phyloP scores from a whole-genome alignment of 345 rosid genomes.

The Camelina hispida region DNA sequence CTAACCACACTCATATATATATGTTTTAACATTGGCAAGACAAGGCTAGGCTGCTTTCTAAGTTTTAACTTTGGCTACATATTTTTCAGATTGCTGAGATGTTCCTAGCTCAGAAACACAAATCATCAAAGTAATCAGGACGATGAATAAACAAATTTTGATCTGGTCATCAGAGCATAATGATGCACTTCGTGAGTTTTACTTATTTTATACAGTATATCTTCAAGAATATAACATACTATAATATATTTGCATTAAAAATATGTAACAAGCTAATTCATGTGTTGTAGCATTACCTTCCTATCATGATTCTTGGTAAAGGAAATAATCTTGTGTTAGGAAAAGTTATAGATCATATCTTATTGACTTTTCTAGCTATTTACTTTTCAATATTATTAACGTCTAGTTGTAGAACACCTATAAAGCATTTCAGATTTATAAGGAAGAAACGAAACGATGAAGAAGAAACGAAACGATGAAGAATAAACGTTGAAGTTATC shows the following conservation, averaged over 20 bases:
- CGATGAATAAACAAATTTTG: slow-evolving; percentile 55
- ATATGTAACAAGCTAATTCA: background rate
- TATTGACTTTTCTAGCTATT: background rate
- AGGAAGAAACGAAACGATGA: slow-evolving; percentile 12
- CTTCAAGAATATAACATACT: background rate
- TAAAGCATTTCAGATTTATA: slow-evolving; percentile 19
- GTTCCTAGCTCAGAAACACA: slow-evolving; percentile 74
- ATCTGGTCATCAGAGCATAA: slow-evolving; percentile 3
- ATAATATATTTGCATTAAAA: no score
- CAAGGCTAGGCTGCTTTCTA: background rate
- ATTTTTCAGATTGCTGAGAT: slow-evolving; percentile 79
- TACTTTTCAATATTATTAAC: slow-evolving; percentile 7
- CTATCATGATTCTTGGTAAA: background rate
- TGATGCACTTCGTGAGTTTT: no score
- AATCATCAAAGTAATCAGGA: slow-evolving; percentile 64
- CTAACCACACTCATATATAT: background rate
- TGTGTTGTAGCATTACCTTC: background rate
- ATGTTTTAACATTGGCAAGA: background rate
- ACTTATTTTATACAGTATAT: no score
- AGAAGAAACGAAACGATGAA: no score
- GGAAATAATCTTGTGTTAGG: background rate
- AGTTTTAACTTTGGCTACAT: slow-evolving; percentile 4
- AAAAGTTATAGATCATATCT: background rate
- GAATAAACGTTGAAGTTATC: slow-evolving; percentile 3
- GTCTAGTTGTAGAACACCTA: slow-evolving; percentile 15